These are phyloP conservation scores for Apiospora pterosperma DNA, from an alignment of 2,329 filamentous ascomycete genomes.

Conservation along the genomic window DNA sequence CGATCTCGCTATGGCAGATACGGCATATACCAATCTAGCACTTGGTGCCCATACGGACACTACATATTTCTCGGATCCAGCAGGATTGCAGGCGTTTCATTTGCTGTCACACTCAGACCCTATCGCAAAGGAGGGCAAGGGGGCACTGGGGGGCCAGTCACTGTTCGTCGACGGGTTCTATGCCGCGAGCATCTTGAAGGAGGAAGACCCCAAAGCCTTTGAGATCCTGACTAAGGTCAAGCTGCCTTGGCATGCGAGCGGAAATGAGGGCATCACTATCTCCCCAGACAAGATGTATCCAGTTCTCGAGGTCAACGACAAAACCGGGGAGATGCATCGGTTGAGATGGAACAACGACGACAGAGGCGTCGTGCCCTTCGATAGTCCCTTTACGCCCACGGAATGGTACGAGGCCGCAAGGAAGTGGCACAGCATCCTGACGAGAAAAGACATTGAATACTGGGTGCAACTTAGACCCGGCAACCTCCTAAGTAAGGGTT, in stretches of 20 bases:
- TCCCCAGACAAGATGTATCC: conserved; percentile 68
- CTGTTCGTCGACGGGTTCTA: conserved; percentile 85
- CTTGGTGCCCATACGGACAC: conserved; percentile 89
- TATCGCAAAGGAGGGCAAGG: conserved; percentile 11
- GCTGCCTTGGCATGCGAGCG: conserved; percentile 81
- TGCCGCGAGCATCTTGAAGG: conserved; percentile 59
- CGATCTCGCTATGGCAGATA: conserved; percentile 83
- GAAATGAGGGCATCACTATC: conserved; percentile 80
- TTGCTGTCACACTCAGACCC: conserved; percentile 66
- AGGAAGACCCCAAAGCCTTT: conserved; percentile 54
- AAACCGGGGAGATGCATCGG: conserved; percentile 40
- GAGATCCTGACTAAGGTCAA: conserved; percentile 50
- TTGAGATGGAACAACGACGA: conserved; percentile 95
- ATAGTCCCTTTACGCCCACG: conserved; percentile 40
- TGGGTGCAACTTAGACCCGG: conserved; percentile 82
- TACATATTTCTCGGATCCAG: conserved; percentile 92
- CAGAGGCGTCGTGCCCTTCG: conserved; percentile 64
- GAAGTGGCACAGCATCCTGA: conserved; percentile 69
- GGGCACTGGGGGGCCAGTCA: conserved; percentile 64
- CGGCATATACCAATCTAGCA: conserved; percentile 83
- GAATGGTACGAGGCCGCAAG: conserved; percentile 79
- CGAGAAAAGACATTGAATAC: conserved; percentile 62
- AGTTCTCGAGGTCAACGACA: conserved; percentile 61
- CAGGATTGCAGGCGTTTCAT: conserved; percentile 90
- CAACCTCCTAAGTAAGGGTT: conserved; percentile 65